Base-by-base conservation (phyloP, 1,139 yeast species). In the Protomyces pachydermus region DNA sequence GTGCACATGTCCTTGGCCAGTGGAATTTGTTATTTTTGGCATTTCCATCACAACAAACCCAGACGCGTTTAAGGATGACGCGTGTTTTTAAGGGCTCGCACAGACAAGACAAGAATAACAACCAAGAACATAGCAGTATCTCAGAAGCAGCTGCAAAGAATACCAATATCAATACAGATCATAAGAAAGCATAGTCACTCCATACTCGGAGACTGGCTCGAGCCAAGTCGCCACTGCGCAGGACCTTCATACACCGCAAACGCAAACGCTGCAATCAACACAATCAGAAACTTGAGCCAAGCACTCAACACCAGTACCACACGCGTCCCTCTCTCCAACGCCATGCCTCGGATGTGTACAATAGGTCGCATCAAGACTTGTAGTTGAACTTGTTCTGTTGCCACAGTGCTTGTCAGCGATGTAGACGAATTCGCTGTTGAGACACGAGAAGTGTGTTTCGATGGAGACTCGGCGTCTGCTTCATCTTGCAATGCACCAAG, bases 191-290 rank as follows among this genome's bases (percentile, higher is more conserved):
- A 28, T 28, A 28, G 32, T 28, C 32, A 28, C 32, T 4, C 32
- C 5, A 28, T 4, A 4, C 32, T 4, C 32, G 32, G 4, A 28
- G 32, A 28, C 48, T 20, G 9, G 25, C 20, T n/a, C 25, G 48
- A 18, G n/a, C 23, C 23, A 37, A n/a, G 42, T 37, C 42, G 42
- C 42, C 42, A 37, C 14, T n/a, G 16, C 14, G 42, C 42, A 37
- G 48, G 48, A 18, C 48, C 48, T 42, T 42, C 48, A 42, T 42
- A 42, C 48, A 42, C 48, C 23, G 48, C 48, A 42, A 42, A 42
- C 48, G 18, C 4, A 18, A 42, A 42, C 25, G 48, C 48, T 10
- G 48, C 48, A 12, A 42, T 18, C 25, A 42, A 20, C 9, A 42
- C 25, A 16, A 42, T 4, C 12, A 42, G 12, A 12, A 42, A 42